These are phyloP conservation scores for Pyricularia sp. DNA, from an alignment of 2,329 filamentous ascomycete species.

Conservation along the genomic window DNA sequence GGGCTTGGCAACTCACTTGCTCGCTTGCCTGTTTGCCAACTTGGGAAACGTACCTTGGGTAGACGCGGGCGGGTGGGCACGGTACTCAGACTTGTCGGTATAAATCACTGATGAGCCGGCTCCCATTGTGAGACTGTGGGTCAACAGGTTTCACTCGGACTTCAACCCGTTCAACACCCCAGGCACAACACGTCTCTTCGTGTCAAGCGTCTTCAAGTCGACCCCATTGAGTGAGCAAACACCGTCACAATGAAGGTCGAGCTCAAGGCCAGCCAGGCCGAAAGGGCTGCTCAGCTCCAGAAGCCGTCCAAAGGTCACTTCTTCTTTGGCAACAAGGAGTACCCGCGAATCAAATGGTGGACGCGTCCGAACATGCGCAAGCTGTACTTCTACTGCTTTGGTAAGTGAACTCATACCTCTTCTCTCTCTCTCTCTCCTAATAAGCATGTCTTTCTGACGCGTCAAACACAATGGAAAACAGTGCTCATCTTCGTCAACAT, in stretches of 20 bases:
- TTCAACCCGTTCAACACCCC: background rate
- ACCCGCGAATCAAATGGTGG: background rate
- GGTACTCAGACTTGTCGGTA: background rate
- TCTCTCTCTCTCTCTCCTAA: background rate
- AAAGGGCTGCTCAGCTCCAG: background rate
- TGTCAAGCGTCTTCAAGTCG: background rate
- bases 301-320: background rate
- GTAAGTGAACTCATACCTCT: background rate
- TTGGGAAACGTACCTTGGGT: background rate
- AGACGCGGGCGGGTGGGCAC: background rate
- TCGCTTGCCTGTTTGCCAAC: background rate
- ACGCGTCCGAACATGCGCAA: background rate
- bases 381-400: background rate
- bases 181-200: too few relatives aligned
- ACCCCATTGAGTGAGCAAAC: background rate
- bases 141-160: background rate
- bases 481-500: background rate
- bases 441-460: background rate
- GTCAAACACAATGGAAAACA: background rate
- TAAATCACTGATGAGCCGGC: background rate
- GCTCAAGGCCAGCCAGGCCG: background rate
- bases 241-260: background rate
- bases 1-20: background rate
- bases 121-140: background rate
- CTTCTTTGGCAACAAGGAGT: background rate